A percentile compares a stretch with the other conserved stretches of the same genome.
Evolutionary conservation across 306 rosid genomes (phyloP).

Genomic region (Casuarina equisetifolia): DNA sequence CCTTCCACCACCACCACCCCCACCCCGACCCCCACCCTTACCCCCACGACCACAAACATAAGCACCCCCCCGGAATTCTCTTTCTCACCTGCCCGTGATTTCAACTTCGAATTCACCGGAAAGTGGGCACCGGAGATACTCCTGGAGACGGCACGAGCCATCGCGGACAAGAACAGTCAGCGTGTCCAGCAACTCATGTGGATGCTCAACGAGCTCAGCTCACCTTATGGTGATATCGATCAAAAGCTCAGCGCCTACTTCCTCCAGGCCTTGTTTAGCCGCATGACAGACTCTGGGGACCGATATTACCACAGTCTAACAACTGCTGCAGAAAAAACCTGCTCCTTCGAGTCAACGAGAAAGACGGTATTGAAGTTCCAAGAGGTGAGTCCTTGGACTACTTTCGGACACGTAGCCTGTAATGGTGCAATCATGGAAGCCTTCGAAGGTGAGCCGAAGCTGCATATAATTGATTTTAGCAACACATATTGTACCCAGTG

Average conservation of each 20-base stretch:
- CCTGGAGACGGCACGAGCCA: slow-evolving; percentile 68
- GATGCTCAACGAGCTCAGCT: slow-evolving; percentile 89
- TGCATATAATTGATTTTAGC: slow-evolving; percentile 81
- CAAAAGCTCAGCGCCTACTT: slow-evolving; percentile 78
- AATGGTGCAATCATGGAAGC: slow-evolving; percentile 93
- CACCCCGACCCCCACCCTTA: slow-evolving; percentile 19
- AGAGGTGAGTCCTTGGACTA: slow-evolving; percentile 91
- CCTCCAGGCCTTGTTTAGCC: slow-evolving; percentile 79
- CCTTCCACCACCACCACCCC: slow-evolving; percentile 33
- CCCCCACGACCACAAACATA: slow-evolving; percentile 22
- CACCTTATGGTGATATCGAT: slow-evolving; percentile 85
- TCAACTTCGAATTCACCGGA: slow-evolving; percentile 57
- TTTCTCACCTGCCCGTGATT: slow-evolving; percentile 49
- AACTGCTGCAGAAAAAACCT: slow-evolving; percentile 67
- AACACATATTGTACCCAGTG: slow-evolving; percentile 94
- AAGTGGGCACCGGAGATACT: slow-evolving; percentile 74
- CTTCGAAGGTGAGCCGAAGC: slow-evolving; percentile 66
- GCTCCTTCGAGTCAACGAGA: slow-evolving; percentile 79
- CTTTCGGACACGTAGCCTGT: slow-evolving; percentile 90
- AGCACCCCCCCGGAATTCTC: slow-evolving; percentile 34
- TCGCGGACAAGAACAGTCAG: slow-evolving; percentile 57
- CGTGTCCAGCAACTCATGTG: slow-evolving; percentile 84
- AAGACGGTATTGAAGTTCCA: slow-evolving; percentile 76
- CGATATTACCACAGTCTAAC: slow-evolving; percentile 60
- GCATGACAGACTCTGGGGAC: slow-evolving; percentile 71